Percentiles rank a stretch among this genome's conserved stretches.
These are phyloP conservation scores for Calamus simplicifolius DNA, from an alignment of 176 grass and related monocot species.

Conservation along the genomic window DNA sequence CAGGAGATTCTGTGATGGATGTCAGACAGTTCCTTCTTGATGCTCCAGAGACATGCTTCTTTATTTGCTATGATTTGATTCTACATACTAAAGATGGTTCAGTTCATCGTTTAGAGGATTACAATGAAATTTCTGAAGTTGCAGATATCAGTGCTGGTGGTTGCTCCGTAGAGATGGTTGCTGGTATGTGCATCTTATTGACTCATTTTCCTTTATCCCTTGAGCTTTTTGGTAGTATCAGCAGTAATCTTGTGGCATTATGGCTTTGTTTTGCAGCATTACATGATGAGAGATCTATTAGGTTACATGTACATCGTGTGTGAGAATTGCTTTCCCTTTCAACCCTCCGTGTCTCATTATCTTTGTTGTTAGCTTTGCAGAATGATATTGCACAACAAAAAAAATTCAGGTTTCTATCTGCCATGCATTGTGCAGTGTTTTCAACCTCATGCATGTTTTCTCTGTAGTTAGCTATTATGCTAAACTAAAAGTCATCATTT, in stretches of 20 bases:
- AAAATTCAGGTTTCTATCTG: conserved; percentile 39
- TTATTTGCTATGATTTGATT: conserved; percentile 84
- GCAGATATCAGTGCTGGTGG: conserved; percentile 81
- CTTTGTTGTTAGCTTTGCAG: conserved; percentile 68
- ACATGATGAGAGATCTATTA: conserved; percentile 98
- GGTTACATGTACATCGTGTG: conserved; percentile 62
- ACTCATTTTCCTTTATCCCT: background rate
- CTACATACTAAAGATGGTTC: conserved; percentile 75
- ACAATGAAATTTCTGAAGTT: conserved; percentile 94
- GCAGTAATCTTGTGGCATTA: background rate
- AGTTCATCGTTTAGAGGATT: conserved; percentile 77
- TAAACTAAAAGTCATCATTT: no score
- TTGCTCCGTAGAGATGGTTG: conserved; percentile 84
- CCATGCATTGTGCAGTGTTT: no score
- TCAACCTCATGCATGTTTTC: no score
- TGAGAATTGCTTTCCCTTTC: conserved; percentile 84
- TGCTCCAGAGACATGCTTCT: conserved; percentile 96
- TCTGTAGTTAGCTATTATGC: no score
- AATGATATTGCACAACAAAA: conserved; percentile 67
- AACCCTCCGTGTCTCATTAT: conserved; percentile 68
- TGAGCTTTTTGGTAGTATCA: background rate
- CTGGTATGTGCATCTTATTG: conserved; percentile 34
- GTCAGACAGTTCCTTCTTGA: conserved; percentile 92
- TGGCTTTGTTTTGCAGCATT: conserved; percentile 45
- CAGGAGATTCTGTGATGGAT: conserved; percentile 90